A percentile compares a stretch with the other conserved stretches of the same genome.
Evolutionary conservation across 2,329 filamentous ascomycete species (phyloP).

Genomic region (Calonectria montana): DNA sequence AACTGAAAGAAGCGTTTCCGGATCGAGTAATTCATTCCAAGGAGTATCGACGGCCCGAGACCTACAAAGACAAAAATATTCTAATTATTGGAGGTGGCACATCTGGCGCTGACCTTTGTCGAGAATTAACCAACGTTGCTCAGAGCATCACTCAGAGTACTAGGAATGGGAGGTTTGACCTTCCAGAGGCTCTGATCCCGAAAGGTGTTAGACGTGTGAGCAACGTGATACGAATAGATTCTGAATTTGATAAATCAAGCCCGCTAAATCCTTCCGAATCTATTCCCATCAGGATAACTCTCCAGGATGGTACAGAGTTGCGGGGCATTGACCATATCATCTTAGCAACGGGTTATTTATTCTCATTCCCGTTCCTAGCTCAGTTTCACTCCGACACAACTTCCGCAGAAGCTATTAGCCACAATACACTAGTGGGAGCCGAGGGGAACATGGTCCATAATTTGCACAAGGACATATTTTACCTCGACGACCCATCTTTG

Average conservation of each 20-base stretch:
- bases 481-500: slow-evolving; percentile 73
- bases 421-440: neutral
- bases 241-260: neutral
- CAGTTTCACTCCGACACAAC: neutral
- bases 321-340: neutral
- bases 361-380: neutral
- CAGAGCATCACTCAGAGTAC: neutral
- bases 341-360: neutral
- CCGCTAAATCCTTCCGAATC: neutral
- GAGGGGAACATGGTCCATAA: slow-evolving; percentile 60
- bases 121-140: neutral
- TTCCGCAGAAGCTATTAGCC: neutral
- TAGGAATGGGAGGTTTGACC: neutral
- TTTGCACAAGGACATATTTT: slow-evolving; percentile 75
- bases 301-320: neutral
- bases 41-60: slow-evolving; percentile 12
- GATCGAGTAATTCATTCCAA: slow-evolving; percentile 26
- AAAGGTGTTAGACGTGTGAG: neutral
- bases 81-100: slow-evolving; percentile 5
- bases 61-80: slow-evolving; percentile 20
- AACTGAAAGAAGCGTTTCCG: slow-evolving; percentile 14
- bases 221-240: neutral
- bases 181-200: neutral
- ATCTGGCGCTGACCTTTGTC: neutral
- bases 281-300: neutral